Base-by-base conservation (phyloP, 1,284 basidiomycete genomes). In the Fomitopsis schrenkii region DNA sequence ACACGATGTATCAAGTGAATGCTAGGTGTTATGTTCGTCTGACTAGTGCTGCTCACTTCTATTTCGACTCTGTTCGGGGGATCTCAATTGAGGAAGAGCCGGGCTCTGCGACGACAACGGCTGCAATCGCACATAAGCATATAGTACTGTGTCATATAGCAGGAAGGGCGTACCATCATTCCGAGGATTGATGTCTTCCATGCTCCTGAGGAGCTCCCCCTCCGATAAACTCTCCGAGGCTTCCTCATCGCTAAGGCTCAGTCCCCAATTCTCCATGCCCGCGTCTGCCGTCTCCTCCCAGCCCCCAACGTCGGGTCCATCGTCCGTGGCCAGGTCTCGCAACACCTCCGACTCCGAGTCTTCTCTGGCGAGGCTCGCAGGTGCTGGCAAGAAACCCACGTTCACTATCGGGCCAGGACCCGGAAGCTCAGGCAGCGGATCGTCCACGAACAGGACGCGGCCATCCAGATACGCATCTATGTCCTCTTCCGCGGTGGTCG, bases 211-310 rank as follows among this genome's bases (percentile, higher is more conserved):
- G 19, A 65, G 45, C 45, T 70, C 69, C 19, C 65, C 67, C 42
- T 69, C 70, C 22, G 68, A 68, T 8, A 68, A 19, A 55, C 67
- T 67, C 63, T 71, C 70, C 14, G 69, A 70, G 22, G 63, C 70
- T 10, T 68, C 66, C 8, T 68, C 68, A 50, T 72, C 71, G 60
- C 52, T 54, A 40, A 40, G 52, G 19, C 70, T 73, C 45, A 72
- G 52, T 17, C 69, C 68, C 63, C 60, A 64, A 50, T 70, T 69
- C 52, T 68, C 70, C 62, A 64, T 63, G 36, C 54, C 53, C 28
- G 58, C 63, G 22, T 71, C 68, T 8, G 60, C 66, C 0, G 66
- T 68, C 19, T 61, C 60, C 2, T 66, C 68, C 68, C 67, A 70
- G 6, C 41, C 58, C 4, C 12, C 26, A 1, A 41, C 28, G n/a